A percentile compares a stretch with the other conserved stretches of the same genome.
Evolutionary conservation across 768 basidiomycete genomes (phyloP).

Genomic region (Rhodotorula kratochvilovae): DNA sequence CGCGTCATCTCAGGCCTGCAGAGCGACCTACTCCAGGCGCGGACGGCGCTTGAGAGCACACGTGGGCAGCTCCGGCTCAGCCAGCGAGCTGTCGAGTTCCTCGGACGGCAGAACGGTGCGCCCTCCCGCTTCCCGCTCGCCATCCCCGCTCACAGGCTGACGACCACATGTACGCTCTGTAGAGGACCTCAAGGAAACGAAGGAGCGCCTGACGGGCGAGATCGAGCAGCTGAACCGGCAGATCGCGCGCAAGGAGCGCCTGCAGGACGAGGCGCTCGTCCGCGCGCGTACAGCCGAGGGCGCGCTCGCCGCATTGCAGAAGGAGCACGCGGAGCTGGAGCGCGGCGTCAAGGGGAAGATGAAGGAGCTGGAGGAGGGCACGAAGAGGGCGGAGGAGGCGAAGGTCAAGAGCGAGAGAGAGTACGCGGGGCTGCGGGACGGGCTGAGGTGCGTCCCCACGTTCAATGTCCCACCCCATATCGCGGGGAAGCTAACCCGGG

Average conservation of each 20-base stretch:
- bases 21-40: constrained; percentile 70
- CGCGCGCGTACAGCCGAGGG: constrained; percentile 81
- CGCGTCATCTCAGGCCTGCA: constrained; percentile 84
- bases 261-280: constrained; percentile 80
- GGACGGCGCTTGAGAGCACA: constrained; percentile 78
- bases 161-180: too few relatives aligned
- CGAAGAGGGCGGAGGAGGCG: constrained; percentile 9
- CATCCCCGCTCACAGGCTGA: too few relatives aligned
- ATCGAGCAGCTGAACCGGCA: constrained; percentile 85
- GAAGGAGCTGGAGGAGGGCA: constrained; percentile 57
- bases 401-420: constrained; percentile 78
- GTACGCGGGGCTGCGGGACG: constrained; percentile 71
- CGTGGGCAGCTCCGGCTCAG: constrained; percentile 73
- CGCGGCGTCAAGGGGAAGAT: constrained; percentile 66
- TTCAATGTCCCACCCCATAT: accelerated
- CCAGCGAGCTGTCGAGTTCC: constrained; percentile 67
- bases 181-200: constrained; percentile 80
- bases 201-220: constrained; percentile 74
- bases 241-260: constrained; percentile 76
- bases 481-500: background rate
- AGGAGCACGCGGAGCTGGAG: constrained; percentile 69
- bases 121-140: background rate
- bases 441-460: constrained; percentile 55
- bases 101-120: constrained; percentile 49
- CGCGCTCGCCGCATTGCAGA: constrained; percentile 63